Evolutionary conservation across 345 rosid genomes (phyloP).

Genomic region (Bruguiera parviflora): DNA sequence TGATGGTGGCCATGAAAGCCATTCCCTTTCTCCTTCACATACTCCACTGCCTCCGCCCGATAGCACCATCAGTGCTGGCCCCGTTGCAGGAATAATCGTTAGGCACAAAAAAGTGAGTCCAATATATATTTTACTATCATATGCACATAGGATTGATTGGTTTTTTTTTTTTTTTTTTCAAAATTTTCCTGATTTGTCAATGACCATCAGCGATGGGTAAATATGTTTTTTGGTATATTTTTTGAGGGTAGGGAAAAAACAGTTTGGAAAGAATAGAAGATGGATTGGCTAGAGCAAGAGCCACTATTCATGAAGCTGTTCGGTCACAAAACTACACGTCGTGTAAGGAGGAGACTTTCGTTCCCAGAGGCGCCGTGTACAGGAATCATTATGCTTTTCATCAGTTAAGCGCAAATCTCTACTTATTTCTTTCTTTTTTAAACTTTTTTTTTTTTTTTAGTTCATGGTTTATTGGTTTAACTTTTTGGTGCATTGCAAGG

Average conservation of each 20-base stretch:
- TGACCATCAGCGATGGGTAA: neutral
- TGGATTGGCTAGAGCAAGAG: conserved; percentile 30
- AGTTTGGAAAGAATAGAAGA: conserved; percentile 24
- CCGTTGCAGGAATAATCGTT: neutral
- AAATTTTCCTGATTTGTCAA: neutral
- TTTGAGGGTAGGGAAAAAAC: conserved; percentile 13
- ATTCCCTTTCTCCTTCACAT: neutral
- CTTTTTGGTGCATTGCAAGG: neutral
- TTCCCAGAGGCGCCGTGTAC: conserved; percentile 56
- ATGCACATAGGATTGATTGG: neutral
- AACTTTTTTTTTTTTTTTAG: neutral
- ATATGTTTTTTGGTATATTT: neutral
- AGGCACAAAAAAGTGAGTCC: neutral
- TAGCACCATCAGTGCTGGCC: neutral
- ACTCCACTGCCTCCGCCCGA: neutral
- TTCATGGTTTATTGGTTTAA: too few relatives aligned
- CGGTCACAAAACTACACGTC: conserved; percentile 37
- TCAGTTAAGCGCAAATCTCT: conserved; percentile 45
- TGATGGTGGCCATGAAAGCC: neutral
- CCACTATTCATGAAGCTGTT: conserved; percentile 40
- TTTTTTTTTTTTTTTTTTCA: neutral
- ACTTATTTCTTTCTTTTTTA: neutral
- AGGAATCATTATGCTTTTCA: conserved; percentile 65
- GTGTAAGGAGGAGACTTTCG: conserved; percentile 29
- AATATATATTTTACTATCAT: too few relatives aligned